Evolutionary conservation across 2,329 filamentous ascomycete species (phyloP).

Genomic region (Endocalyx cinctus): DNA sequence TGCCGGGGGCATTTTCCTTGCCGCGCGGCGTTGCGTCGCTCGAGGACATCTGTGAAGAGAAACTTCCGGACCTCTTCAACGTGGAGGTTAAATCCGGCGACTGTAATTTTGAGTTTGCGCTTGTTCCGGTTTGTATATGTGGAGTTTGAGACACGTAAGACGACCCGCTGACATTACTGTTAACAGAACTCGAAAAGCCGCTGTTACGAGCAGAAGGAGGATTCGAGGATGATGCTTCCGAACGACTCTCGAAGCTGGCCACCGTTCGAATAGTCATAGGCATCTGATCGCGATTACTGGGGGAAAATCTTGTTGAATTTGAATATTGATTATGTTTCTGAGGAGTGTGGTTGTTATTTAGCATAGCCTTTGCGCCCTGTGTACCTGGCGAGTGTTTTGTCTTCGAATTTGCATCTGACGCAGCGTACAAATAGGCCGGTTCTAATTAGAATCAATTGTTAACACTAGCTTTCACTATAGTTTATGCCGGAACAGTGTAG

Average conservation of each 20-base stretch:
- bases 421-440: constrained; percentile 14
- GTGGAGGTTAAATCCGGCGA: constrained; percentile 12
- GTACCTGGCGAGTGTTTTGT: constrained; percentile 16
- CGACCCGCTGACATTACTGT: constrained; percentile 47
- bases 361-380: constrained; percentile 16
- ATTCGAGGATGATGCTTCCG: constrained; percentile 33
- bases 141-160: constrained; percentile 36
- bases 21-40: constrained; percentile 15
- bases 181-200: constrained; percentile 51
- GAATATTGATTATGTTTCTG: constrained; percentile 15
- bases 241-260: constrained; percentile 46
- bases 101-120: constrained; percentile 26
- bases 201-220: constrained; percentile 41
- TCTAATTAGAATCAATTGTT: constrained; percentile 15
- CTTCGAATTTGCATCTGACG: constrained; percentile 15
- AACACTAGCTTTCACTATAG: constrained; percentile 4
- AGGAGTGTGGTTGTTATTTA: constrained; percentile 16
- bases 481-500: constrained; percentile 5
- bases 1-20: constrained; percentile 16
- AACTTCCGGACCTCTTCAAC: constrained; percentile 10
- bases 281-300: no score
- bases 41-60: constrained; percentile 18
- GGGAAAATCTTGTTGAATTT: no score
- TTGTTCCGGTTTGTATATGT: constrained; percentile 26
- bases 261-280: constrained; percentile 58